Conservation (phyloP, 495 filamentous ascomycete genomes). For the Penicillium antarcticum region DNA sequence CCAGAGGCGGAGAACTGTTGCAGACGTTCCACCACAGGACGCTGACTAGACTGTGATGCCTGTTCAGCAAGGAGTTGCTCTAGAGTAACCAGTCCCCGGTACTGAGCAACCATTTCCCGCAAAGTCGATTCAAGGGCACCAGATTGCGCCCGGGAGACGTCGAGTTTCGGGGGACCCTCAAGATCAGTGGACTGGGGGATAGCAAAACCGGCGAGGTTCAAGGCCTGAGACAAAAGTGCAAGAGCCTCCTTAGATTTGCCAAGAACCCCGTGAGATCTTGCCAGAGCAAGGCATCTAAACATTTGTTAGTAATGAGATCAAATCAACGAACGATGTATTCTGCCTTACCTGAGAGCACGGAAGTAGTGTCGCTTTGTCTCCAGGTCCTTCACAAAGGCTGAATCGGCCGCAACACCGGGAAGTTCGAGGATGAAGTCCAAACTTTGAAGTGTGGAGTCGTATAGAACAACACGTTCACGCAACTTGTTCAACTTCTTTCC, state of each 20-base stretch:
- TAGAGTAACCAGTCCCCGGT: conserved; percentile 79
- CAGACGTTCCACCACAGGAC: conserved; percentile 67
- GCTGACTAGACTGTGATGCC: conserved; percentile 26
- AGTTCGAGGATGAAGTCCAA: conserved; percentile 87
- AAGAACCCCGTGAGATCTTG: conserved; percentile 75
- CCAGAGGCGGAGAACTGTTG: conserved; percentile 65
- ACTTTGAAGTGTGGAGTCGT: conserved; percentile 85
- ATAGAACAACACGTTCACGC: conserved; percentile 86
- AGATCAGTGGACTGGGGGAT: conserved; percentile 30
- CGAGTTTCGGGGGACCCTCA: conserved; percentile 49
- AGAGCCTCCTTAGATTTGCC: conserved; percentile 74
- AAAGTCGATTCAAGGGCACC: conserved; percentile 58
- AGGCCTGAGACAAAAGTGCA: conserved; percentile 72
- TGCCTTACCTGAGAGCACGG: conserved; percentile 74
- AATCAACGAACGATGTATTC: background rate
- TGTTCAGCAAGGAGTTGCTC: conserved; percentile 49
- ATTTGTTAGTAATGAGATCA: conserved; percentile 4
- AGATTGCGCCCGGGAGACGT: conserved; percentile 55
- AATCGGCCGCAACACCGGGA: conserved; percentile 81
- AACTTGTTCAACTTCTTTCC: conserved; percentile 72
- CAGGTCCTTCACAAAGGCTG: conserved; percentile 68
- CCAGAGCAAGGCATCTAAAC: conserved; percentile 75
- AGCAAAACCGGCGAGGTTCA: conserved; percentile 45
- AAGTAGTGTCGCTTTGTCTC: conserved; percentile 80
- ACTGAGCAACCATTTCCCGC: conserved; percentile 65